These are phyloP conservation scores for Halophytophthora polymorphica DNA, from an alignment of 352 stramenopile species.

Conservation along the genomic window DNA sequence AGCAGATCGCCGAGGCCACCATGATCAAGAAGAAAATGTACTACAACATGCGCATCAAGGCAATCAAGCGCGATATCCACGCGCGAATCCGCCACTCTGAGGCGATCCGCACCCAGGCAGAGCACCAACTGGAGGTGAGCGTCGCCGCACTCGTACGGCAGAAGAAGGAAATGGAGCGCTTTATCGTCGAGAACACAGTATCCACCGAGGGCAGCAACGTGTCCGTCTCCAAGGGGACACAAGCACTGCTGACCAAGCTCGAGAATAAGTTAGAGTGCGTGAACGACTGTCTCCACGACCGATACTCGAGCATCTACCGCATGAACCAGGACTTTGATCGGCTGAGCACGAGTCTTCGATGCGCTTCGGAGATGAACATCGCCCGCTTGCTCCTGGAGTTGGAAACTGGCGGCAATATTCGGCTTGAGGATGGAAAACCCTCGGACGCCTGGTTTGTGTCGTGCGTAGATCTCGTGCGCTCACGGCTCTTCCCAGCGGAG, in stretches of 20 bases:
- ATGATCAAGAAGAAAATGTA: conserved; percentile 96
- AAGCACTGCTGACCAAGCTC: conserved; percentile 15
- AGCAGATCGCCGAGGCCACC: conserved; percentile 86
- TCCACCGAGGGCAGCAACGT: not conserved
- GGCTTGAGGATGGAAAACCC: conserved; percentile 82
- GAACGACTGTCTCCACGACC: conserved; percentile 34
- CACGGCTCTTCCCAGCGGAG: conserved; percentile 56
- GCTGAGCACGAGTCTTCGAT: conserved; percentile 38
- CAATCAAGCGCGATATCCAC: conserved; percentile 82
- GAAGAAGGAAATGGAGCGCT: conserved; percentile 72
- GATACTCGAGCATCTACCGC: conserved; percentile 33
- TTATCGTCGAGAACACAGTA: conserved; percentile 21
- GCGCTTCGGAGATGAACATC: conserved; percentile 72
- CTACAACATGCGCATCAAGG: conserved; percentile 93
- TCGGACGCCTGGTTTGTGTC: conserved; percentile 83
- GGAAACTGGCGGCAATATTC: conserved; percentile 90
- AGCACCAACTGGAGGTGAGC: conserved; percentile 52
- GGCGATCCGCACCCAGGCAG: conserved; percentile 34
- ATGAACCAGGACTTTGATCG: conserved; percentile 70
- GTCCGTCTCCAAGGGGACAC: conserved; percentile 3
- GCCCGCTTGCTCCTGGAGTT: conserved; percentile 84
- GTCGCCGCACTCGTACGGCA: conserved; percentile 36
- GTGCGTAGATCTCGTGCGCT: conserved; percentile 81
- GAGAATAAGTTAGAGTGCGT: conserved; percentile 45
- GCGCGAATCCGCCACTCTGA: conserved; percentile 47